These are phyloP conservation scores for Lentinus brumalis DNA, from an alignment of 768 basidiomycete genomes.

Conservation along the genomic window DNA sequence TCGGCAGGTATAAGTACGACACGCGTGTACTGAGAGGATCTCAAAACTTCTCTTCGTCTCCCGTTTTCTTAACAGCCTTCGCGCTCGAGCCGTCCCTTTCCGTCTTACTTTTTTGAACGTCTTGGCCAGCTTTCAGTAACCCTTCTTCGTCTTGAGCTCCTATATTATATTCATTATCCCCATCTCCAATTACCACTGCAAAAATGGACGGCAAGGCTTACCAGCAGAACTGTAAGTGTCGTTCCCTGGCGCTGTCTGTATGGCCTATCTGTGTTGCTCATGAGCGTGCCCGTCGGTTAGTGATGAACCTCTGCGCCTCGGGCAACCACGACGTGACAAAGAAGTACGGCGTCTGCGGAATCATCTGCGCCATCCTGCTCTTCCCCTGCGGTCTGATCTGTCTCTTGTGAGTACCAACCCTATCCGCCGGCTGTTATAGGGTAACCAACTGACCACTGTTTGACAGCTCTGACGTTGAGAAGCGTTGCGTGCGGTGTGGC, in stretches of 20 bases:
- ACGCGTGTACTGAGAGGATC: too few relatives aligned
- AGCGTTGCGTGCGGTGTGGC: slow-evolving; percentile 15
- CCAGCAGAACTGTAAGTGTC: background rate
- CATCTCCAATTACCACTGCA: too few relatives aligned
- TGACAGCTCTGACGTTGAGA: slow-evolving; percentile 10
- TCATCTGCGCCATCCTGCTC: slow-evolving; percentile 33
- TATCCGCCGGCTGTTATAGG: background rate
- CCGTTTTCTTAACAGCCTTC: too few relatives aligned
- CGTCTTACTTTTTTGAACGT: too few relatives aligned
- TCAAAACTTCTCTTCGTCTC: too few relatives aligned
- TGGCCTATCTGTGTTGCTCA: too few relatives aligned
- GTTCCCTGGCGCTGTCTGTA: too few relatives aligned
- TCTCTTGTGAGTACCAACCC: slow-evolving; percentile 15
- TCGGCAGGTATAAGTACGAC: too few relatives aligned
- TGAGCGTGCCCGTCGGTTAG: slow-evolving; percentile 5
- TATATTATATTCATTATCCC: too few relatives aligned
- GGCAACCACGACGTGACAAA: slow-evolving; percentile 33
- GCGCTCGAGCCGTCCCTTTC: too few relatives aligned
- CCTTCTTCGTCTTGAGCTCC: too few relatives aligned
- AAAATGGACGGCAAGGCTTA: background rate
- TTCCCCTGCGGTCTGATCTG: slow-evolving; percentile 31
- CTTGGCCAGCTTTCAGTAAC: too few relatives aligned
- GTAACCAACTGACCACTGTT: background rate
- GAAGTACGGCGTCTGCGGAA: slow-evolving; percentile 34
- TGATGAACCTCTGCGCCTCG: slow-evolving; percentile 30